Base-by-base conservation (phyloP, 768 basidiomycete species). In the Basidioascus undulatus region DNA sequence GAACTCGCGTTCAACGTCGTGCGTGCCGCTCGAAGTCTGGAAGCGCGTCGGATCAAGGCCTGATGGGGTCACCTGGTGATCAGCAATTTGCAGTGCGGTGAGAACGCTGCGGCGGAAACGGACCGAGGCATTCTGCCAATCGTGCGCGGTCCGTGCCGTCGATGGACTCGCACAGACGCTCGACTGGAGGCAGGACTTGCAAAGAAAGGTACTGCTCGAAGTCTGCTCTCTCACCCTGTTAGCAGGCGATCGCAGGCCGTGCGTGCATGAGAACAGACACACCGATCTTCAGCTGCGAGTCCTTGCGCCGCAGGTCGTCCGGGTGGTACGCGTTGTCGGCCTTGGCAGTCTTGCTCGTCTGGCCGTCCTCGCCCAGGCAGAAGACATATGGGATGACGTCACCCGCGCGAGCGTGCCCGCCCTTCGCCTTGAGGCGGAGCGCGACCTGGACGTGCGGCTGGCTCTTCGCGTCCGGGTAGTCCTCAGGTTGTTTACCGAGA, bases 361-460 rank as follows among this genome's bases (percentile, higher is more conserved):
- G 72, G 30, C 76, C 76, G 35, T 76, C 74, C 8, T 53, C 51
- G 4, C 69, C 65, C 2, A 78, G 51, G 54, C 89, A 96, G 57
- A 98, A 94, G 30, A 96, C 67, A 56, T 98, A 98, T 0, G 87
- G 74, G 43, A 98, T 81, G 42, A 98, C 89, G 54, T 96, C 87
- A 35, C 92, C 87, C 1, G 66, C 67, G 25, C 75, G 74, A 0
- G 83, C 80, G 10, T 70, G 71, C 6, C 69, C 72, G 25, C 86
- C 83, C 47, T 70, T 77, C 5, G 71, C 65, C 59, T 86, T 87
- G 74, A 89, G 70, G 30, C 80, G 68, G 37, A 92, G 61, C 0
- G 87, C 89, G 15, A 98, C 92, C 52, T 92, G 86, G 1, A 96
- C 89, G 52, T 98, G 92, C 2, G 92, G 92, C 51, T 87, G 87